These are phyloP conservation scores for Austropuccinia psidii DNA, from an alignment of 1,284 basidiomycete species.

Conservation along the genomic window DNA sequence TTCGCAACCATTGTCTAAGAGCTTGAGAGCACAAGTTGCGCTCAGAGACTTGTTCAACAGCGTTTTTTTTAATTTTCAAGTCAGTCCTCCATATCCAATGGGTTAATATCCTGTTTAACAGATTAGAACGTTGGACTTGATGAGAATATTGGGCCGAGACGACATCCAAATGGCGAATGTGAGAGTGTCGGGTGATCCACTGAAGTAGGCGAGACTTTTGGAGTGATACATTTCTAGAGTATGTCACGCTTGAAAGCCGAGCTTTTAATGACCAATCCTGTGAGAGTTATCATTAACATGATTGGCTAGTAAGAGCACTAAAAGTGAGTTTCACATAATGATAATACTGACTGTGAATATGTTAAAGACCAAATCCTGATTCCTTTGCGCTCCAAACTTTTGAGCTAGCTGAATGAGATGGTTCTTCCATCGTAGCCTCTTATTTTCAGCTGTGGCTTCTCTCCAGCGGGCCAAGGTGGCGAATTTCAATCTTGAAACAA, in stretches of 20 bases:
- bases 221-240: neutral
- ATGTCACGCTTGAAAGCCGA: neutral
- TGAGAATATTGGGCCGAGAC: neutral
- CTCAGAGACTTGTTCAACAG: neutral
- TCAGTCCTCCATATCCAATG: constrained; percentile 17
- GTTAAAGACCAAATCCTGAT: neutral
- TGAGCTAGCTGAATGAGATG: neutral
- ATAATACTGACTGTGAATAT: neutral
- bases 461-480: constrained; percentile 6
- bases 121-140: neutral
- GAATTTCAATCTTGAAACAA: neutral
- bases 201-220: neutral
- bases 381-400: neutral
- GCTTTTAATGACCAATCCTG: constrained; percentile 13
- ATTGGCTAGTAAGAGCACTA: neutral
- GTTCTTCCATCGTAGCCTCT: neutral
- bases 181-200: constrained; percentile 1
- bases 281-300: too few relatives aligned
- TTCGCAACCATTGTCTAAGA: neutral
- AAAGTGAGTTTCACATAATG: neutral
- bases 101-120: neutral
- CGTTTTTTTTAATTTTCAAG: neutral
- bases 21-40: neutral
- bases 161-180: neutral
- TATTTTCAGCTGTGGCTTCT: constrained; percentile 6